Base-by-base conservation (phyloP, 2,329 filamentous ascomycete species). In the Clonostachys sp. region DNA sequence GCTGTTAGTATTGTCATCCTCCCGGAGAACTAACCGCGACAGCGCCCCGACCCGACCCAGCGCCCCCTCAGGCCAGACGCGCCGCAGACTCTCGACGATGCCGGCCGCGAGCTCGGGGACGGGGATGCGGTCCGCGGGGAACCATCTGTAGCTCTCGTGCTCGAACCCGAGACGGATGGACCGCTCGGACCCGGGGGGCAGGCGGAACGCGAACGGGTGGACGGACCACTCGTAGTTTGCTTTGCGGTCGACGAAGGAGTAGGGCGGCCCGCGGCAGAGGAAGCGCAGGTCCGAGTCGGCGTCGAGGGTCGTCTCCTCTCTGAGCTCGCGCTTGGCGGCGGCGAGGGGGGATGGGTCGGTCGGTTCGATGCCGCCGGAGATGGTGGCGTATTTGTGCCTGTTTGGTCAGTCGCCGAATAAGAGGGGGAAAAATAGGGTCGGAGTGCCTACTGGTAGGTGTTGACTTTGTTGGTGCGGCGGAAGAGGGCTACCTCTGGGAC, bases 301-400 rank as follows among this genome's bases (percentile, higher is more conserved):
- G 0, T 70, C 74, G 12, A 87, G 69, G 2, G 66, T 70, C 0
- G 83, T 86, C 59, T 87, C 83, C 57, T 87, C 83, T 6, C 60
- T 55, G 18, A 87, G 67, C 61, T 86, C 83, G 13, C 84, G 74
- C 71, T 77, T 78, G 24, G 84, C 83, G 1, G 83, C 77, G 4
- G 70, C 65, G 6, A 82, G 60, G 0, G 83, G 77, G 18, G 62
- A 72, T 4, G 64, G 49, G 53, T 87, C 83, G 0, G 62, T 58
- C 6, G 65, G 45, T 4, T 85, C 77, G 45, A 87, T 77, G 47
- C 71, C 76, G 36, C 84, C 84, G 0, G 82, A 82, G 16, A 86
- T 77, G 1, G 83, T 79, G 1, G 80, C 82, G 44, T 82, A 73
- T 57, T 76, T 81, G 56, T 74, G 74, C 55, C 74, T 77, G 50